Evolutionary conservation across 2,329 filamentous ascomycete species (phyloP).

Genomic region (Fusarium udum): DNA sequence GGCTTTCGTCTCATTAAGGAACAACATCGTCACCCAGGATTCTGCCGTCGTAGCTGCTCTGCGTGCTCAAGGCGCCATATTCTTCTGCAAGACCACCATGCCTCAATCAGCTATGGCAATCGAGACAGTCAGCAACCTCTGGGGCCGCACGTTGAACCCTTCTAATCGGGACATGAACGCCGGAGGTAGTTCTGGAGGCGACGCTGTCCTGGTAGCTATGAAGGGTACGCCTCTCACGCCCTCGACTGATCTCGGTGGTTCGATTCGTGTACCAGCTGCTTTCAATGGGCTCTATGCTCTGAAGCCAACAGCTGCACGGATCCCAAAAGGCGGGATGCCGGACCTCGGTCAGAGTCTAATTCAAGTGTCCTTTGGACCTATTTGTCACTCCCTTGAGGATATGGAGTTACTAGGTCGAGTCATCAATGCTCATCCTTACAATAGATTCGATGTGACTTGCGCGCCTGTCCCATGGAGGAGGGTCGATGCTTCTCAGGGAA

Average conservation of each 20-base stretch:
- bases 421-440: background rate
- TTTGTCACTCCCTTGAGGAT: constrained; percentile 9
- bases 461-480: constrained; percentile 2
- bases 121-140: constrained; percentile 69
- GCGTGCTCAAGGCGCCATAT: constrained; percentile 61
- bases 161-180: constrained; percentile 64
- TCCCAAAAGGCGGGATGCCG: constrained; percentile 24
- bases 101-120: constrained; percentile 62
- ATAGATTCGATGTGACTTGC: constrained; percentile 1
- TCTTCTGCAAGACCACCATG: constrained; percentile 74
- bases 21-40: background rate
- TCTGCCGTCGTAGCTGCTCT: background rate
- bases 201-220: constrained; percentile 48
- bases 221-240: constrained; percentile 46
- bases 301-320: constrained; percentile 30
- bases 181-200: constrained; percentile 70
- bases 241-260: constrained; percentile 49
- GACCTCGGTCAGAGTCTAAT: constrained; percentile 44
- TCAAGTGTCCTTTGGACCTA: constrained; percentile 54
- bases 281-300: constrained; percentile 44
- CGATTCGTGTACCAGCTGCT: constrained; percentile 42
- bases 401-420: background rate
- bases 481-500: accelerated
- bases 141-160: constrained; percentile 69
- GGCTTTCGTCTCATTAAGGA: background rate